Percentiles rank a stretch among this genome's conserved stretches.
Evolutionary conservation across 75 land plant genomes (phyloP).

Genomic region (Selaginella tamariscina): DNA sequence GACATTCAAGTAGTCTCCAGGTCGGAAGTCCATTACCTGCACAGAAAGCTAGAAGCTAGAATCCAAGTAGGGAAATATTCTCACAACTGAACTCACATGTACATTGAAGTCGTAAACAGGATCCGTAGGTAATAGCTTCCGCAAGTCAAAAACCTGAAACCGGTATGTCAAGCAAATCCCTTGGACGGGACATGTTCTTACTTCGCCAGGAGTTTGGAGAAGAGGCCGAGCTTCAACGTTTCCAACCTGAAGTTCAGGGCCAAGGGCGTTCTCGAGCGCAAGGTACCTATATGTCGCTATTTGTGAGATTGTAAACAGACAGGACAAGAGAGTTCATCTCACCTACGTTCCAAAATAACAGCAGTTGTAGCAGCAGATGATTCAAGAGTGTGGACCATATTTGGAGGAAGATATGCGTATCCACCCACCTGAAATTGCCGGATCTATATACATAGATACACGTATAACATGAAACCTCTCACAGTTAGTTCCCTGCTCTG

Average conservation of each 20-base stretch:
- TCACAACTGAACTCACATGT: conserved; percentile 49
- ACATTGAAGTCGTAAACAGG: conserved; percentile 81
- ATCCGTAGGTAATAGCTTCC: conserved; percentile 77
- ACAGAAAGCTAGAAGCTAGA: not conserved
- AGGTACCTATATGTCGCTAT: conserved; percentile 22
- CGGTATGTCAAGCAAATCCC: not conserved
- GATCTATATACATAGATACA: too few species aligned
- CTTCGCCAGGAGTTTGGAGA: conserved; percentile 92
- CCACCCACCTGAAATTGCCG: conserved; percentile 83
- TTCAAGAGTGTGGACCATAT: conserved; percentile 37
- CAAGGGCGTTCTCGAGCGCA: conserved; percentile 35
- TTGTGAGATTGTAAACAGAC: not conserved
- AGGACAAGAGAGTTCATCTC: not conserved
- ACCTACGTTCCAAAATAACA: conserved; percentile 27
- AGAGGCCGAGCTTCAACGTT: conserved; percentile 52
- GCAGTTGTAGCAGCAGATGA: conserved; percentile 15
- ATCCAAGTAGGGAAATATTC: not conserved
- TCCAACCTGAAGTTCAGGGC: conserved; percentile 45
- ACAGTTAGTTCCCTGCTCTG: too few species aligned
- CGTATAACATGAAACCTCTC: too few species aligned
- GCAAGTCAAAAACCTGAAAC: conserved; percentile 66
- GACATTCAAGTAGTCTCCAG: conserved; percentile 94
- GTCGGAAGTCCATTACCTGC: conserved; percentile 98
- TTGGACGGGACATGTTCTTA: conserved; percentile 15
- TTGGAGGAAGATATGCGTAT: conserved; percentile 79